These are phyloP conservation scores for Dioszegia hungarica DNA, from an alignment of 768 basidiomycete species.

Conservation along the genomic window DNA sequence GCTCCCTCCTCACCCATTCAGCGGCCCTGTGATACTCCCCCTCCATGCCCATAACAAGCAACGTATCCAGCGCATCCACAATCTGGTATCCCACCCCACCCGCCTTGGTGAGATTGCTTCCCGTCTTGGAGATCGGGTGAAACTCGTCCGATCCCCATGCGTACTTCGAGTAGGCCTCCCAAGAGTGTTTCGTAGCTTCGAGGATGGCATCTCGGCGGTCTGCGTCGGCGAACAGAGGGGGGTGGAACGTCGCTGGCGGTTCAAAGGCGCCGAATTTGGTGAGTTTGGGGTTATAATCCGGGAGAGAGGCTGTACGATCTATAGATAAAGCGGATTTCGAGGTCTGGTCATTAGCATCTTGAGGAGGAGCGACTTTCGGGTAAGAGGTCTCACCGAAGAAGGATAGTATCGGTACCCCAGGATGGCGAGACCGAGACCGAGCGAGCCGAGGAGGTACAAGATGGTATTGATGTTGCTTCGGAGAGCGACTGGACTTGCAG, in stretches of 20 bases:
- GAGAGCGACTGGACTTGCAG: too few relatives aligned
- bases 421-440: background rate
- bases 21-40: conserved; percentile 74
- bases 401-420: conserved; percentile 2
- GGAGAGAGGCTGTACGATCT: background rate
- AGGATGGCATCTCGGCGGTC: conserved; percentile 66
- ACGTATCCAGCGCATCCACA: conserved; percentile 78
- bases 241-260: conserved; percentile 18
- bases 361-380: too few relatives aligned
- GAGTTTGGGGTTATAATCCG: background rate
- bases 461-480: background rate
- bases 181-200: conserved; percentile 59
- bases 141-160: conserved; percentile 88
- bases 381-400: background rate
- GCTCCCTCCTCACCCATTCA: conserved; percentile 65
- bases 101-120: conserved; percentile 65
- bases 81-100: conserved; percentile 87
- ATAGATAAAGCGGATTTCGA: background rate
- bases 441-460: background rate
- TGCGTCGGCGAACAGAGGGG: conserved; percentile 56
- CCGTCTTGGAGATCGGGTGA: conserved; percentile 70
- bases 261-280: conserved; percentile 4
- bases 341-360: background rate
- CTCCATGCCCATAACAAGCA: conserved; percentile 76
- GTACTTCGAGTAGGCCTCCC: conserved; percentile 59